phyloP scores from a whole-genome alignment of 2,329 filamentous ascomycete species.

The Nothopassalora personata region DNA sequence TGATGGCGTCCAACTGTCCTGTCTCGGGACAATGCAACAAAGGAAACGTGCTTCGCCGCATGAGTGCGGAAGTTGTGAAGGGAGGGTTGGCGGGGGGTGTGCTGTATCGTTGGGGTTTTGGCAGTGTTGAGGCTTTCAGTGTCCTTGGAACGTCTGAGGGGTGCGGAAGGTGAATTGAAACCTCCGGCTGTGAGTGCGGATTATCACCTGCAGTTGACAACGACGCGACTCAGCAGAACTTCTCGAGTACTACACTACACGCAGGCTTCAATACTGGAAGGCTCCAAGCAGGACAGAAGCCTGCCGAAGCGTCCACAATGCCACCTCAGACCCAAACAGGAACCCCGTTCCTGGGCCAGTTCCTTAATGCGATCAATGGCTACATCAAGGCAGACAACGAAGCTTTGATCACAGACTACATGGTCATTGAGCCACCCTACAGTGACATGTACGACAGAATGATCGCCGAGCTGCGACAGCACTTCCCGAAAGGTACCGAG shows the following conservation, averaged over 20 bases:
- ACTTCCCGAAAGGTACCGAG: conserved; percentile 47
- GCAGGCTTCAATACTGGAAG: not conserved
- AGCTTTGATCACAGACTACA: conserved; percentile 59
- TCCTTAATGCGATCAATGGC: conserved; percentile 59
- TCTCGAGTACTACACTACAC: not conserved
- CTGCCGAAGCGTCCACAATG: conserved; percentile 1
- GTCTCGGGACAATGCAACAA: too few species aligned
- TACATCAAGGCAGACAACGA: conserved; percentile 62
- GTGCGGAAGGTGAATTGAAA: not conserved
- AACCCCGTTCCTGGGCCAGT: conserved; percentile 51
- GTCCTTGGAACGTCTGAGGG: not conserved
- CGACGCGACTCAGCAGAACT: too few species aligned
- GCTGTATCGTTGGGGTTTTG: not conserved
- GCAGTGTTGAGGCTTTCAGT: not conserved
- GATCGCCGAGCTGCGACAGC: conserved; percentile 58
- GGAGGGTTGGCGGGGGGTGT: too few species aligned
- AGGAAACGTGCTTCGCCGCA: too few species aligned
- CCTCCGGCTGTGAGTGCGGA: not conserved
- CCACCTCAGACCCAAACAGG: not conserved
- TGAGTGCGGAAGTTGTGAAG: too few species aligned
- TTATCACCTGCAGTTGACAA: not conserved
- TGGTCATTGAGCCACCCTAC: conserved; percentile 69
- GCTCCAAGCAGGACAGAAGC: not conserved
- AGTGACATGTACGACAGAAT: conserved; percentile 63
- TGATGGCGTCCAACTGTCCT: too few species aligned